Percentiles rank a stretch among this genome's conserved stretches.
phyloP scores from a whole-genome alignment of 257 asterid genomes.

The Primulina huaijiensis region DNA sequence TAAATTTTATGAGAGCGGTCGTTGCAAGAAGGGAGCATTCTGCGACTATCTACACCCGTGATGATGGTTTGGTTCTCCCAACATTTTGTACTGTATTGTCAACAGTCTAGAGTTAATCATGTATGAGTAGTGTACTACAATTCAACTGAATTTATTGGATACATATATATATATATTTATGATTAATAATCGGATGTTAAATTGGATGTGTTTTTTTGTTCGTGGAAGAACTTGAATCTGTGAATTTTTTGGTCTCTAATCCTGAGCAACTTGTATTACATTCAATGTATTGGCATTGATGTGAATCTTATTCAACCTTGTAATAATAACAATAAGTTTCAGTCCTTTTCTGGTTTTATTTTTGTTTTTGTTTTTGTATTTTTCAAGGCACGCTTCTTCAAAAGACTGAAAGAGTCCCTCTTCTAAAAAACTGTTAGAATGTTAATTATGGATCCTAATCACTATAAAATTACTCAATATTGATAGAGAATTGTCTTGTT shows the following conservation, averaged over 20 bases:
- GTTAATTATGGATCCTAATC: too few relatives aligned
- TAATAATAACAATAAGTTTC: too few relatives aligned
- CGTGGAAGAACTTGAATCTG: background rate
- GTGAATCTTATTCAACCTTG: background rate
- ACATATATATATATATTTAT: too few relatives aligned
- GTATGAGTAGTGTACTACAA: background rate
- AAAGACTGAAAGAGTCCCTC: too few relatives aligned
- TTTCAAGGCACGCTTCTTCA: too few relatives aligned
- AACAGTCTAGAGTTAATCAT: background rate
- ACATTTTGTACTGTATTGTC: background rate
- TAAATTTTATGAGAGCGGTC: slow-evolving; percentile 84
- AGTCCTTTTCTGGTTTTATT: too few relatives aligned
- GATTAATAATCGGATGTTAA: background rate
- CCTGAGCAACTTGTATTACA: background rate
- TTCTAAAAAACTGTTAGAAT: too few relatives aligned
- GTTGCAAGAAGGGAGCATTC: slow-evolving; percentile 85
- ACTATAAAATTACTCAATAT: too few relatives aligned
- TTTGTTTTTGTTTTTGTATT: too few relatives aligned
- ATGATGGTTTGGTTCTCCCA: slow-evolving; percentile 28
- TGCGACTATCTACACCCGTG: slow-evolving; percentile 84
- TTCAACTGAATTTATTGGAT: background rate
- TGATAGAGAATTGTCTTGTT: too few relatives aligned
- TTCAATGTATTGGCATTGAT: background rate
- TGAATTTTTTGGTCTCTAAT: background rate
- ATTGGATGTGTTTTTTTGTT: background rate